Evolutionary conservation across 257 asterid species (phyloP).

Genomic region (Rehmannia glutinosa): DNA sequence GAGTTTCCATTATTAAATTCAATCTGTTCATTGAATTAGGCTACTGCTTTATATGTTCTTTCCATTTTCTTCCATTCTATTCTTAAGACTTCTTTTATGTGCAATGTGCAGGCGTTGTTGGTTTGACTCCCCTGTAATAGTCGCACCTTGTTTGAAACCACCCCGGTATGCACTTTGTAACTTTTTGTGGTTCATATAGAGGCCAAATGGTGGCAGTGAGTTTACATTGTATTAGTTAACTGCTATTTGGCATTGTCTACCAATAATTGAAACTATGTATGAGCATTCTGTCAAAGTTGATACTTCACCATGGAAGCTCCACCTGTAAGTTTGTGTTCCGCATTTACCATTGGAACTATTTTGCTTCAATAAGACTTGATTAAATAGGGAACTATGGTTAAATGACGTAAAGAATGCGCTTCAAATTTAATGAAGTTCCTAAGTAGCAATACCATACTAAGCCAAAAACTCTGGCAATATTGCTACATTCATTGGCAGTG

Average conservation of each 20-base stretch:
- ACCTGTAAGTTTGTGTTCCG: background rate
- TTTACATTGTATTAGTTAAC: constrained; percentile 15
- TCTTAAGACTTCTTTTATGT: background rate
- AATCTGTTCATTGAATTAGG: background rate
- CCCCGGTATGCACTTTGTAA: constrained; percentile 8
- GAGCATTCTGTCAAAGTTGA: background rate
- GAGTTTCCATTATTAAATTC: background rate
- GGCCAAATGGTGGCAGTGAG: constrained; percentile 15
- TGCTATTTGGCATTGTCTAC: background rate
- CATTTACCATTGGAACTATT: background rate
- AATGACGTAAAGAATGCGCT: too few relatives aligned
- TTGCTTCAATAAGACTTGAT: background rate
- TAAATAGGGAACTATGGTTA: background rate
- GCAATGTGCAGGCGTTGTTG: constrained; percentile 66
- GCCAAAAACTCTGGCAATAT: too few relatives aligned
- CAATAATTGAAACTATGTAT: constrained; percentile 11
- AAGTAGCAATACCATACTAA: too few relatives aligned
- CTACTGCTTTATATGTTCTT: background rate
- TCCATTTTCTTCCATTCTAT: too few relatives aligned
- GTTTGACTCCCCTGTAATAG: constrained; percentile 67
- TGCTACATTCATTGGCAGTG: too few relatives aligned
- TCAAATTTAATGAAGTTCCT: too few relatives aligned
- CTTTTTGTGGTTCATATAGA: constrained; percentile 26
- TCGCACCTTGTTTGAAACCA: constrained; percentile 1
- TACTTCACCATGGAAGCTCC: background rate